Evolutionary conservation across 306 rosid species (phyloP).

Genomic region (Ormosia emarginata): DNA sequence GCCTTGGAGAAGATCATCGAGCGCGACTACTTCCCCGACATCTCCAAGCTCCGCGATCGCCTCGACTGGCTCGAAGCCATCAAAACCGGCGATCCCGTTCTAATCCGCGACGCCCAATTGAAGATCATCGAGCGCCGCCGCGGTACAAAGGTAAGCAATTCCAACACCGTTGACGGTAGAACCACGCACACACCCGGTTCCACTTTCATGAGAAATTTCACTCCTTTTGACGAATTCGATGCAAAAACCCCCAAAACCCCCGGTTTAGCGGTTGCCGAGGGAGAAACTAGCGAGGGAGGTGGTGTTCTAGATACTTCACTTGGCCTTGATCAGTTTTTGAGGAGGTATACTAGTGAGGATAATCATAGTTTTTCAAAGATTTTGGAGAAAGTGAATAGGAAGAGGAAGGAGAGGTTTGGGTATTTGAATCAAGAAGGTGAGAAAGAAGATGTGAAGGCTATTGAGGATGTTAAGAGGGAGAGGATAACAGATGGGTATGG

Average conservation of each 20-base stretch:
- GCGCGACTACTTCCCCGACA: constrained; percentile 96
- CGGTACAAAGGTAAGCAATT: constrained; percentile 45
- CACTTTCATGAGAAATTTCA: constrained; percentile 66
- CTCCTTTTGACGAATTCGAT: constrained; percentile 76
- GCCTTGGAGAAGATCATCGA: constrained; percentile 93
- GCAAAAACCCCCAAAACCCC: constrained; percentile 53
- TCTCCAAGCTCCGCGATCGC: constrained; percentile 92
- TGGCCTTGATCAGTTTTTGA: constrained; percentile 74
- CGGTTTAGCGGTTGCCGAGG: constrained; percentile 19
- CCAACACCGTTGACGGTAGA: constrained; percentile 44
- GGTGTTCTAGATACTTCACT: constrained; percentile 43
- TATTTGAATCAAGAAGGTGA: constrained; percentile 74
- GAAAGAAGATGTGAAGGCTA: constrained; percentile 42
- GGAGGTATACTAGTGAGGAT: constrained; percentile 89
- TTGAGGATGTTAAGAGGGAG: constrained; percentile 80
- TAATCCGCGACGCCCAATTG: constrained; percentile 86
- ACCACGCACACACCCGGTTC: constrained; percentile 80
- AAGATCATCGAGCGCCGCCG: constrained; percentile 86
- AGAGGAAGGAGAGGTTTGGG: constrained; percentile 87
- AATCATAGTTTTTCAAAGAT: constrained; percentile 77
- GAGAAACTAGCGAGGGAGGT: constrained; percentile 18
- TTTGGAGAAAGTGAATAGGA: constrained; percentile 85
- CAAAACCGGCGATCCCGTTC: constrained; percentile 75
- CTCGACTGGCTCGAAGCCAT: constrained; percentile 93
- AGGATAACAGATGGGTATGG: constrained; percentile 95